These are phyloP conservation scores for Nidula niveotomentosa DNA, from an alignment of 1,284 basidiomycete species.

Conservation along the genomic window DNA sequence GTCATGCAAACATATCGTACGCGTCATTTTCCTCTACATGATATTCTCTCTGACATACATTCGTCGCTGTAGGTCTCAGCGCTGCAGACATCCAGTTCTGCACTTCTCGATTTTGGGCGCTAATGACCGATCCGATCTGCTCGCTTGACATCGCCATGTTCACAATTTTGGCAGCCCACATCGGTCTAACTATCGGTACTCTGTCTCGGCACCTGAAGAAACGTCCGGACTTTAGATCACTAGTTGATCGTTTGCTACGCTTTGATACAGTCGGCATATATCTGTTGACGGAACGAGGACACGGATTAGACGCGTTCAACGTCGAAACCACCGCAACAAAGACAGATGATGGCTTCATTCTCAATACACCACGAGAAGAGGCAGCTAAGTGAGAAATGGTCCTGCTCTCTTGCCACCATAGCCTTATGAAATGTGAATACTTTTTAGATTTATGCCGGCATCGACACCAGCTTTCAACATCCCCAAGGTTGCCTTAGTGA, in stretches of 20 bases:
- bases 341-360: conserved; percentile 44
- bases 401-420: too few species aligned
- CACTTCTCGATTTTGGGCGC: conserved; percentile 43
- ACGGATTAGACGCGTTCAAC: conserved; percentile 59
- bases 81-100: conserved; percentile 44
- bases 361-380: conserved; percentile 52
- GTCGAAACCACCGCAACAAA: conserved; percentile 60
- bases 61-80: conserved; percentile 31
- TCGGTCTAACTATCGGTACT: conserved; percentile 49
- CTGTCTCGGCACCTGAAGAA: conserved; percentile 43
- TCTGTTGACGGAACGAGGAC: conserved; percentile 54
- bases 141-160: conserved; percentile 47
- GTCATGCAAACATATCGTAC: conserved; percentile 47
- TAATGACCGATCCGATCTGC: conserved; percentile 50
- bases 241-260: conserved; percentile 42
- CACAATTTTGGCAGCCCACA: conserved; percentile 45
- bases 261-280: conserved; percentile 51
- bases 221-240: conserved; percentile 44
- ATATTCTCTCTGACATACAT: conserved; percentile 3
- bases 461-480: conserved; percentile 52
- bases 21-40: conserved; percentile 13
- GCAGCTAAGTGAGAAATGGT: conserved; percentile 50
- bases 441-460: conserved; percentile 55
- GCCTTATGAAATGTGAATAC: too few species aligned
- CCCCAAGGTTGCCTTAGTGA: conserved; percentile 50